phyloP scores from a whole-genome alignment of 2,329 filamentous ascomycete genomes.

The Fonsecaea nubica region DNA sequence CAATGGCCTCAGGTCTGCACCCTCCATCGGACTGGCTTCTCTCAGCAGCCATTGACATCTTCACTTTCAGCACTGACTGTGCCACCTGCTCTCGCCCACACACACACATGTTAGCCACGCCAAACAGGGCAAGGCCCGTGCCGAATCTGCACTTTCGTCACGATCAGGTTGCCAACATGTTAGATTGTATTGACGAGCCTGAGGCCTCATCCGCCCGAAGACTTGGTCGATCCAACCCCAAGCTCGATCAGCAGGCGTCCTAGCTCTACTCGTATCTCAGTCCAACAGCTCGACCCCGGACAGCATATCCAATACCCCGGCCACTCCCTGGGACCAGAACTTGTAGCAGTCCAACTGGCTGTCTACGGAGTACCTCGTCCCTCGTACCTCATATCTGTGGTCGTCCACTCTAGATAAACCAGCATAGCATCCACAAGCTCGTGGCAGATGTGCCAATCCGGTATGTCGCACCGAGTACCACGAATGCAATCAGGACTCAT shows the following conservation, averaged over 20 bases:
- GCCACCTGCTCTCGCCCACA: background rate
- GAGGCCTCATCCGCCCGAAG: background rate
- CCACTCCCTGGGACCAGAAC: background rate
- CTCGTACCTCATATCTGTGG: background rate
- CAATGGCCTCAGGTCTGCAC: background rate
- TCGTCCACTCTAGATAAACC: background rate
- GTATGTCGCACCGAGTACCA: background rate
- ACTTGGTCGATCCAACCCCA: background rate
- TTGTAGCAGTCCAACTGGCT: background rate
- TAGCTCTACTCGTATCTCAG: background rate
- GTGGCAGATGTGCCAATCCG: background rate
- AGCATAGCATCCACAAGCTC: background rate
- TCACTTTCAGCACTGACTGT: background rate
- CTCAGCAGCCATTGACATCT: background rate
- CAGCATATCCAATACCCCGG: background rate
- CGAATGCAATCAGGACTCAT: background rate
- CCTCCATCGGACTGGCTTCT: background rate
- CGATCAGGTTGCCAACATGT: background rate
- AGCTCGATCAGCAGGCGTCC: background rate
- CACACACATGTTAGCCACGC: background rate
- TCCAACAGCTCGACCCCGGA: background rate
- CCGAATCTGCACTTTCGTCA: background rate
- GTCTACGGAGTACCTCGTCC: background rate
- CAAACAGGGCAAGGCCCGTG: background rate
- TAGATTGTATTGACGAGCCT: background rate